Base-by-base conservation (phyloP, 2,329 filamentous ascomycete genomes). In the Monilinia laxa region DNA sequence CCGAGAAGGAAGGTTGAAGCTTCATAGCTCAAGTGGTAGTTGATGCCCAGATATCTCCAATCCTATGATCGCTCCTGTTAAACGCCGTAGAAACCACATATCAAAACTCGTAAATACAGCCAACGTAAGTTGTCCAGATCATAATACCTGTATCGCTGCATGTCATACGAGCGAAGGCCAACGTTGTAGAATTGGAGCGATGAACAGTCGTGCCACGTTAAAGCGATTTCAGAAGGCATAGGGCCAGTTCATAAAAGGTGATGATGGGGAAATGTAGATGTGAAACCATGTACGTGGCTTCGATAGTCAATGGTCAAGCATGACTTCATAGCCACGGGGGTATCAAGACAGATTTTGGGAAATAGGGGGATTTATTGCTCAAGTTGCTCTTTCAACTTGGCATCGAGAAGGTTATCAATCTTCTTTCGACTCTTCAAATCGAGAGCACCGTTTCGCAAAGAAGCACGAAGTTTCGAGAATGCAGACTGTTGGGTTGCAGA, bases 371-470 rank as follows among this genome's bases (percentile, higher is more conserved):
- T 18, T 72, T 66, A 75, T 42, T 74, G 74, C 68, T 85, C 82
- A 70, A 88, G 80, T 71, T 83, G 80, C 70, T 80, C 78, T 75
- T 80, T 83, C 67, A 87, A 77, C 67, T 81, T 78, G 35, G 77
- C 75, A 73, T 83, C 82, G 67, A 87, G 76, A 67, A 84, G 76
- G 68, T 81, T 80, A 64, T 81, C 77, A 67, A 87, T 80, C 73
- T 81, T 83, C 78, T 85, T 84, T 73, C 84, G 81, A 74, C 83
- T 87, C 76, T 81, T 82, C 74, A 83, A 74, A 71, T 85, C 83
- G 65, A 84, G 78, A 20, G 80, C 80, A 62, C 81, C 82, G 76
- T 86, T 83, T 69, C 80, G 79, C 81, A 83, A 85, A 49, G 82
- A 81, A 69, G 80, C 78, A 67, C 81, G 80, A 59, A 87, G 76